A percentile compares a stretch with the other conserved stretches of the same genome.
Conservation (phyloP, 805 yeast genomes). For the Candida peoriensis region DNA sequence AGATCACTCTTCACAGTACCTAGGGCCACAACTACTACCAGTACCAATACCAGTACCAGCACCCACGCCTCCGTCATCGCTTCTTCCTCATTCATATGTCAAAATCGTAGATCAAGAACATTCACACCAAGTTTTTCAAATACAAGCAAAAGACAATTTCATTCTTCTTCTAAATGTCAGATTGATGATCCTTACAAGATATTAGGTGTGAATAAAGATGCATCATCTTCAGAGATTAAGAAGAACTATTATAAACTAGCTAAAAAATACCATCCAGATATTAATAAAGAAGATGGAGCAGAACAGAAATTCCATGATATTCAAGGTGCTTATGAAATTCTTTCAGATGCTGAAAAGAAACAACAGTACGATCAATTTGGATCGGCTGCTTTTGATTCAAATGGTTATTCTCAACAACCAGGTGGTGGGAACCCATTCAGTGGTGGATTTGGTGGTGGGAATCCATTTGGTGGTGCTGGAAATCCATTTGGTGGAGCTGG, state of each 20-base stretch:
- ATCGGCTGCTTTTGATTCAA: slow-evolving; percentile 70
- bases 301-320: slow-evolving; percentile 87
- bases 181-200: slow-evolving; percentile 75
- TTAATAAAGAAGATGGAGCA: slow-evolving; percentile 85
- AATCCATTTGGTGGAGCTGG: slow-evolving; percentile 38
- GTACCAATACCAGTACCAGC: not conserved
- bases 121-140: not conserved
- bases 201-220: slow-evolving; percentile 69
- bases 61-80: not conserved
- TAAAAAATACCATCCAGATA: slow-evolving; percentile 93
- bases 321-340: slow-evolving; percentile 90
- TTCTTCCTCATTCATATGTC: not conserved
- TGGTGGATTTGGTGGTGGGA: slow-evolving; percentile 50
- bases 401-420: slow-evolving; percentile 36
- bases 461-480: slow-evolving; percentile 40
- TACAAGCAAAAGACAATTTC: slow-evolving; percentile 30
- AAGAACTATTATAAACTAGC: slow-evolving; percentile 93
- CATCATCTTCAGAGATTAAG: slow-evolving; percentile 82
- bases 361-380: slow-evolving; percentile 92
- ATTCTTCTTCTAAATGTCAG: slow-evolving; percentile 29
- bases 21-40: not conserved
- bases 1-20: not conserved
- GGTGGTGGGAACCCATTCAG: slow-evolving; percentile 40
- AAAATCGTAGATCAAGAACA: too few species aligned
- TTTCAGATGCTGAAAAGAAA: slow-evolving; percentile 79